phyloP scores from a whole-genome alignment of 345 rosid genomes.

The Raphanus raphanistrum region DNA sequence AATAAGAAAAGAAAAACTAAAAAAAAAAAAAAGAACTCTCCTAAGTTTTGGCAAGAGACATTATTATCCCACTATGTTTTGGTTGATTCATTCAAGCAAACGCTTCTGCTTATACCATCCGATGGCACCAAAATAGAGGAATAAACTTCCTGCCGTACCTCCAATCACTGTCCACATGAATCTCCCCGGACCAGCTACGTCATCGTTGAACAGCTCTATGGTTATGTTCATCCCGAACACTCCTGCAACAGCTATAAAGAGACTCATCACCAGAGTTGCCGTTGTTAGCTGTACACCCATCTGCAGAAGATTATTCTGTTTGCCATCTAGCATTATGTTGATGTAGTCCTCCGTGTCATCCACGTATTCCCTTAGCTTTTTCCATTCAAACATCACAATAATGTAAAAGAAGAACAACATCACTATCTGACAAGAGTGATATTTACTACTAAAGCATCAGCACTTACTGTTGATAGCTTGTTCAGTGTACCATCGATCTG shows the following conservation, averaged over 20 bases:
- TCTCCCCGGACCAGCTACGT: conserved; percentile 34
- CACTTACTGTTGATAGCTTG: conserved; percentile 82
- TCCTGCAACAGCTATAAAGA: conserved; percentile 64
- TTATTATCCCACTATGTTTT: neutral
- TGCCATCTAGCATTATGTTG: conserved; percentile 91
- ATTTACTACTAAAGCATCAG: neutral
- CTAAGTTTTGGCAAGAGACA: neutral
- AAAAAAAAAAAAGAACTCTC: neutral
- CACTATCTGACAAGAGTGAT: neutral
- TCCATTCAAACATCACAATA: neutral
- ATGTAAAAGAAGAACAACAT: conserved; percentile 1
- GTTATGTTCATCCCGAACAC: conserved; percentile 72
- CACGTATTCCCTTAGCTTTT: conserved; percentile 81
- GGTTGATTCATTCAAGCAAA: conserved; percentile 51
- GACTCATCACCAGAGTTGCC: conserved; percentile 65
- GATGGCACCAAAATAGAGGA: conserved; percentile 68
- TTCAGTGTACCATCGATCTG: conserved; percentile 88
- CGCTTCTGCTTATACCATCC: conserved; percentile 84
- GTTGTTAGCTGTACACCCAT: conserved; percentile 89
- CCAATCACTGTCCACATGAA: conserved; percentile 81
- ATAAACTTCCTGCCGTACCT: conserved; percentile 54
- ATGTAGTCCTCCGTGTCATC: conserved; percentile 94
- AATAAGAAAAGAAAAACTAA: neutral
- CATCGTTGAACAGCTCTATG: conserved; percentile 50
- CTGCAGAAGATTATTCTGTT: conserved; percentile 85